Percentiles rank a stretch among this genome's conserved stretches.
phyloP scores from a whole-genome alignment of 192 early-diverging fungal species.

The Coemansia sp. region DNA sequence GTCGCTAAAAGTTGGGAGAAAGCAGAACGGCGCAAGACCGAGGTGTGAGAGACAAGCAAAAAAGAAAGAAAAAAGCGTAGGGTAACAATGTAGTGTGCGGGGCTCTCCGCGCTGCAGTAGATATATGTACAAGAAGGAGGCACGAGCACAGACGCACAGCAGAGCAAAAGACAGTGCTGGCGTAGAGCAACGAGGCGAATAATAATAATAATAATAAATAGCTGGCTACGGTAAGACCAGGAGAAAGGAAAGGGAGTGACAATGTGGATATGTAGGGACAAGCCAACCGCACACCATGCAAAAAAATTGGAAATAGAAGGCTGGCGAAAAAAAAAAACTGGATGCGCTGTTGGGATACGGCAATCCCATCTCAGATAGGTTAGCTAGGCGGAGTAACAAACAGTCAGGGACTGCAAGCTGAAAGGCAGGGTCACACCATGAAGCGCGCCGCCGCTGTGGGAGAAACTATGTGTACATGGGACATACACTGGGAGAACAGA shows the following conservation, averaged over 20 bases:
- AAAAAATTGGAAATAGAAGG: neutral
- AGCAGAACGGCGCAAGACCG: neutral
- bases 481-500: neutral
- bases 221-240: neutral
- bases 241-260: constrained; percentile 4
- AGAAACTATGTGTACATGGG: neutral
- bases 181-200: neutral
- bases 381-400: constrained; percentile 8
- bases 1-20: neutral
- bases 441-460: neutral
- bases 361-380: constrained; percentile 9
- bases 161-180: constrained; percentile 1
- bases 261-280: neutral
- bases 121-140: constrained; percentile 4
- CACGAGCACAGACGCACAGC: neutral
- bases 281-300: neutral
- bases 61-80: neutral
- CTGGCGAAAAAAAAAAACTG: neutral
- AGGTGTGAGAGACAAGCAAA: neutral
- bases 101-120: neutral
- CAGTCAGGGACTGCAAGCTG: neutral
- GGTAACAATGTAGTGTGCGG: neutral
- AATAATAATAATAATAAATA: constrained; percentile 10
- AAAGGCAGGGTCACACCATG: neutral
- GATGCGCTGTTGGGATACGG: neutral